Evolutionary conservation across 768 basidiomycete species (phyloP).

Genomic region (Boletus insuetus): DNA sequence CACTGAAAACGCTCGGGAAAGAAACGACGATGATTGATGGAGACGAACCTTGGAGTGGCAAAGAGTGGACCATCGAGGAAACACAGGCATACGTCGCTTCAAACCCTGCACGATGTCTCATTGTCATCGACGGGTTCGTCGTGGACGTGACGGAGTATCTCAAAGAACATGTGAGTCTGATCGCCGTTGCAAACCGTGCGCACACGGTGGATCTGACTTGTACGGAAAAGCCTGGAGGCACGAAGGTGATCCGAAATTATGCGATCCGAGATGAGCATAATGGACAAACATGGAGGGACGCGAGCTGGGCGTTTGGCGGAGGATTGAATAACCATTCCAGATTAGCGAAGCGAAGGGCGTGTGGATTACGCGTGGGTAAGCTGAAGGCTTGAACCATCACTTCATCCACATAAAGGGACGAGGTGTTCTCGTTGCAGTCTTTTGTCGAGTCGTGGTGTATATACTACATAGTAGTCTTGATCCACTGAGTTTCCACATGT

Average conservation of each 20-base stretch:
- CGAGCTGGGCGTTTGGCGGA: constrained; percentile 9
- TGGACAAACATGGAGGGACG: constrained; percentile 3
- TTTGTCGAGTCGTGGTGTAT: too few species aligned
- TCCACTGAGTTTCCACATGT: too few species aligned
- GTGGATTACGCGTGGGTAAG: constrained; percentile 7
- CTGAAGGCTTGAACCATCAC: not conserved
- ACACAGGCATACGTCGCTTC: not conserved
- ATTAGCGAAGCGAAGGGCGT: not conserved
- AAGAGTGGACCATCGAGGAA: constrained; percentile 6
- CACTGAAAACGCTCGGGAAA: constrained; percentile 1
- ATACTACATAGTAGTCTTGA: not conserved
- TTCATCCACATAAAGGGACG: too few species aligned
- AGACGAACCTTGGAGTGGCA: constrained; percentile 1
- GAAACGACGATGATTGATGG: not conserved
- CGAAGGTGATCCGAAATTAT: constrained; percentile 1
- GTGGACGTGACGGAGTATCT: constrained; percentile 6
- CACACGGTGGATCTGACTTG: not conserved
- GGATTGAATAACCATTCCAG: constrained; percentile 11
- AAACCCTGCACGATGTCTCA: not conserved
- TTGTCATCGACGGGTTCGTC: constrained; percentile 9
- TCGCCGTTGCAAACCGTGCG: not conserved
- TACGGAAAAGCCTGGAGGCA: constrained; percentile 3
- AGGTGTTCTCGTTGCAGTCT: too few species aligned
- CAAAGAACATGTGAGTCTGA: constrained; percentile 7
- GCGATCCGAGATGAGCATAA: not conserved